Base-by-base conservation (phyloP, 2,329 filamentous ascomycete genomes). In the Pseudopithomyces maydicus region DNA sequence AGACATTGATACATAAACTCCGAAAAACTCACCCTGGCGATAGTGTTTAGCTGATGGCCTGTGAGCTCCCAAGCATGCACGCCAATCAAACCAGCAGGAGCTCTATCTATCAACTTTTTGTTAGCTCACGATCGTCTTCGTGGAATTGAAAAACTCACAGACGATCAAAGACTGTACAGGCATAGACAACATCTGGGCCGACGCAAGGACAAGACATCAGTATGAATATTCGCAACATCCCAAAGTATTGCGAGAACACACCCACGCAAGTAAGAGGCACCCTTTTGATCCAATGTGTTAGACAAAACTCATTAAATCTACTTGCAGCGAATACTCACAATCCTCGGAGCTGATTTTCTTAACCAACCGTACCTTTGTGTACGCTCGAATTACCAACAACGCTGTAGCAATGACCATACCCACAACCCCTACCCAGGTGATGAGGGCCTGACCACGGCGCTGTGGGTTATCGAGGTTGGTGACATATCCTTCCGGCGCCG, bases 381-480 rank as follows among this genome's bases (percentile, higher is more conserved):
- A 71, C 22, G 65, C 35, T 26, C 68, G 59, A 53, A 70, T 62
- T 3, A 57, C 32, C 6, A 70, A 38, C 17, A 70, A 61, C 0
- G 63, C 14, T 2, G 63, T 49, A 0, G 57, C 53, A 15, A 69
- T 33, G 20, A 62, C 35, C 15, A 62, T 59, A 2, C 66, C 65
- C 12, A 68, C 51, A 2, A 57, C 58, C 7, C 61, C 59, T 1
- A 70, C 49, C 32, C 54, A 56, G 20, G 62, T 66, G 1, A 66
- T 56, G 5, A 59, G 35, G 2, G 39, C 47, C 17, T 68, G 62
- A 11, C 58, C 62, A 22, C 56, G 55, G 12, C 66, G 54, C 23
- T 59, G 55, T 6, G 69, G 69, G 12, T 71, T 58, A 15, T 62
- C 65, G 43, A 70, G 67, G 50, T 71, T 54, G 14, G 69, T 64